Evolutionary conservation across 169 alveolate genomes (phyloP).

Genomic region (Babesia caballi): DNA sequence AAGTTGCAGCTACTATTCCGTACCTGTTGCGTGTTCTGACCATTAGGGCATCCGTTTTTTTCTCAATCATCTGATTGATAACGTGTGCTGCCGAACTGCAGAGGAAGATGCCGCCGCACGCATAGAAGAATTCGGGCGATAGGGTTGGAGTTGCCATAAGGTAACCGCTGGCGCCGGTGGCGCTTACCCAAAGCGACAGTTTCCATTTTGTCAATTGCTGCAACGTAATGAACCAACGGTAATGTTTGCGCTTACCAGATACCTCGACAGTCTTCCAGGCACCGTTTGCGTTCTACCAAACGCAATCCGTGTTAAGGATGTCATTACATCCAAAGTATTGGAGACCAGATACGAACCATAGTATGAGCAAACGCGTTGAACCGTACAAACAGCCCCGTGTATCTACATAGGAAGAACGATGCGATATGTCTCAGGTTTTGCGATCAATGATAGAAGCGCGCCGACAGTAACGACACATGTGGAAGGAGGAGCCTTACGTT

Average conservation of each 20-base stretch:
- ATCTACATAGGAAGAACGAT: too few species aligned
- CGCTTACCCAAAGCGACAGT: conserved; percentile 76
- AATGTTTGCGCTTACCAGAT: background rate
- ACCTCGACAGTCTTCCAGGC: background rate
- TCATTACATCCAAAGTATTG: conserved; percentile 14
- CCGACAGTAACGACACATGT: too few species aligned
- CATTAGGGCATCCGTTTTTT: conserved; percentile 70
- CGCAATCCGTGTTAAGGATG: conserved; percentile 17
- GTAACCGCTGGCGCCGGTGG: conserved; percentile 76
- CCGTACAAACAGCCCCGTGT: too few species aligned
- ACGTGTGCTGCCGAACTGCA: conserved; percentile 77
- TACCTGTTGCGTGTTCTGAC: conserved; percentile 73
- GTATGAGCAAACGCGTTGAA: background rate
- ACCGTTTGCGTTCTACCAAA: background rate
- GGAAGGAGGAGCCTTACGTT: too few species aligned
- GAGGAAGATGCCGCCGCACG: conserved; percentile 69
- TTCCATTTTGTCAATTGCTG: conserved; percentile 62
- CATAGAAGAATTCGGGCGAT: conserved; percentile 25
- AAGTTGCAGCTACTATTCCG: background rate
- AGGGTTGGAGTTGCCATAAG: conserved; percentile 60
- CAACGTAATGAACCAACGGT: background rate
- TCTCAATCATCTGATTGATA: conserved; percentile 74
- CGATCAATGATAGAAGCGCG: too few species aligned
- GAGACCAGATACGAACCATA: background rate
- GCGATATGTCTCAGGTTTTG: too few species aligned